Percentiles rank a stretch among this genome's conserved stretches.
Evolutionary conservation across 2,329 filamentous ascomycete genomes (phyloP).

Genomic region (Stagonosporopsis chrysanthemi): DNA sequence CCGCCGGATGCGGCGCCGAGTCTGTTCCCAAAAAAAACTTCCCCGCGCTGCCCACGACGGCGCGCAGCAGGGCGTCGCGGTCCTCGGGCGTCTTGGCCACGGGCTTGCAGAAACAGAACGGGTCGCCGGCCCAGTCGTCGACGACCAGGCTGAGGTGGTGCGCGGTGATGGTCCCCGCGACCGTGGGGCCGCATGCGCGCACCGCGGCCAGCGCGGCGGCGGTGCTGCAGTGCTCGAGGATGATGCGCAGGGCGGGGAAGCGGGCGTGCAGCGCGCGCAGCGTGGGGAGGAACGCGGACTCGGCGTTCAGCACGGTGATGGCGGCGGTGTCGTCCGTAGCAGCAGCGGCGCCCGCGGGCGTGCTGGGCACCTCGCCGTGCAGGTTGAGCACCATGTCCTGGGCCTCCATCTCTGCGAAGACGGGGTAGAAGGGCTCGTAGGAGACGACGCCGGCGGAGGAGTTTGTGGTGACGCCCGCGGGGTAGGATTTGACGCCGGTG

Average conservation of each 20-base stretch:
- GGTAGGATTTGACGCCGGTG: conserved; percentile 75
- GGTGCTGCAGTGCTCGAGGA: conserved; percentile 87
- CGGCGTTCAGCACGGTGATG: conserved; percentile 67
- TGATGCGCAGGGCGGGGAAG: conserved; percentile 74
- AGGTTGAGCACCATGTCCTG: conserved; percentile 86
- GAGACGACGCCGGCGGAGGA: conserved; percentile 72
- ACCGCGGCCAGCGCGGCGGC: conserved; percentile 82
- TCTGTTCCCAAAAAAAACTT: conserved; percentile 80
- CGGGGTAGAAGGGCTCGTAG: conserved; percentile 74
- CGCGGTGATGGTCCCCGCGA: conserved; percentile 82
- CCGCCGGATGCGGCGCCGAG: conserved; percentile 71
- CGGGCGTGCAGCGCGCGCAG: conserved; percentile 73
- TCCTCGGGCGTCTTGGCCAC: conserved; percentile 71
- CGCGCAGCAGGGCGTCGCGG: conserved; percentile 74
- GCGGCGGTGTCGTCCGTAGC: conserved; percentile 21
- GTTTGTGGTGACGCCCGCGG: conserved; percentile 59
- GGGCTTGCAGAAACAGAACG: conserved; percentile 83
- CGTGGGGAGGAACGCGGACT: conserved; percentile 81
- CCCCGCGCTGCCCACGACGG: conserved; percentile 60
- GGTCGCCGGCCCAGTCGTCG: conserved; percentile 72
- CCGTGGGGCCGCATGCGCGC: conserved; percentile 75
- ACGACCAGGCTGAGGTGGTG: conserved; percentile 85
- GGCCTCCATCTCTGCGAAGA: conserved; percentile 89
- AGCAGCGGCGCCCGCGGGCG: conserved; percentile 38
- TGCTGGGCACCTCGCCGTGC: conserved; percentile 83